Evolutionary conservation across 2,329 filamentous ascomycete genomes (phyloP), one percentile per base, ranked within the genome.

Genomic region (Rachicladosporium sp.): DNA sequence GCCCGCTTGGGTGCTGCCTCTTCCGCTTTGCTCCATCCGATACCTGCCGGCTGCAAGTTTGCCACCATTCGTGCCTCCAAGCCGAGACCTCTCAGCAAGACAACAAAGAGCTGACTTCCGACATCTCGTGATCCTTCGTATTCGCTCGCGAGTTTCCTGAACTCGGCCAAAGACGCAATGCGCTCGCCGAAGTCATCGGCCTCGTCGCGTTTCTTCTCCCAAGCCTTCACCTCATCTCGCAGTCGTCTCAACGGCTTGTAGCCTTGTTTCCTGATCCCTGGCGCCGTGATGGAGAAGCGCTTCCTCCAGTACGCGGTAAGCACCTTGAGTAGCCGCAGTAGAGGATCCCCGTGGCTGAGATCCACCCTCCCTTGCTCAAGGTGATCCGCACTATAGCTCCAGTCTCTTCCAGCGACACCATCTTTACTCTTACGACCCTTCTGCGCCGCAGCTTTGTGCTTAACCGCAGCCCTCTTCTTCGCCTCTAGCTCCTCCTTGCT

Each of bases 301-400:
- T 87, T 82, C 56, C 80, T 87, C 91, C 91, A 98, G 69, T 86
- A 95, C 1, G 78, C 73, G 7, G 80, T 70, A n/a, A 98, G 63
- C 3, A 76, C 69, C 51, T 81, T 82, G 53, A 96, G 68, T 3
- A 96, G 66, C 13, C 79, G 70, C 38, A 89, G 73, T 4, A 93
- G 62, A 1, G 88, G 87, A 58, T 95, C 88, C 0, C 85, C 85
- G 32, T 78, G 74, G 56, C 84, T 91, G 67, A 89, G 73, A 51
- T 94, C 82, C 3, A 82, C 74, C 19, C 71, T 69, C 0, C 80
- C 81, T 13, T 73, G 72, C 49, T 89, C 84, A 1, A 86, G 61
- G 32, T 73, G 74, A 41, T 79, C 71, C 1, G 86, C 82, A 4
- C 74, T 74, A 8, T 70, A 64, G 4, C 77, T 73, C 87, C 86